Conservation (phyloP, 805 yeast species). For the Barnettozyma populi region DNA sequence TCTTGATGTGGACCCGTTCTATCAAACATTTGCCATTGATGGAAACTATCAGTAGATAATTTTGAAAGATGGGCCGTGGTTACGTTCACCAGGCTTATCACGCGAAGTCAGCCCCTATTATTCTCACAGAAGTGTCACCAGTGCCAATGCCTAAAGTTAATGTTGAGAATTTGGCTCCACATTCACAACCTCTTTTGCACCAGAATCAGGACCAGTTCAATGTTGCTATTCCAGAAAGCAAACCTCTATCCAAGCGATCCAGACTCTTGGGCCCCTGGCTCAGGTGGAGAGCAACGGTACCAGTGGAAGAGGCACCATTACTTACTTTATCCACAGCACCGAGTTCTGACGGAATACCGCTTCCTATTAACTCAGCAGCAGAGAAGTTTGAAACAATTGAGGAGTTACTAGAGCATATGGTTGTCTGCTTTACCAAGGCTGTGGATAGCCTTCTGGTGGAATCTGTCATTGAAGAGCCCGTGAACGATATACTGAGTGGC, state of each 20-base stretch:
- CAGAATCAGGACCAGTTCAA: background rate
- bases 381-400: background rate
- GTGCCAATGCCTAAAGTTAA: background rate
- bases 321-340: background rate
- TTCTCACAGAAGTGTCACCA: background rate
- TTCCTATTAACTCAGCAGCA: background rate
- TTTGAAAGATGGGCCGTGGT: background rate
- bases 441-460: constrained; percentile 2
- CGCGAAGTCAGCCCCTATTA: background rate
- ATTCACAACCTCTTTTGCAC: no score
- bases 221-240: background rate
- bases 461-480: background rate
- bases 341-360: background rate
- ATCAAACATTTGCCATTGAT: no score
- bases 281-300: background rate
- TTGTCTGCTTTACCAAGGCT: background rate
- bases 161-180: no score
- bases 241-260: background rate
- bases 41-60: background rate
- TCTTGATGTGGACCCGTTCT: no score
- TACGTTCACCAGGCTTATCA: background rate
- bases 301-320: background rate
- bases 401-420: constrained; percentile 1
- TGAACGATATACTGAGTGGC: background rate
- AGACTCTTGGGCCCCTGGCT: background rate